phyloP scores from a whole-genome alignment of 352 stramenopile genomes.

The Phytopythium litorale region DNA sequence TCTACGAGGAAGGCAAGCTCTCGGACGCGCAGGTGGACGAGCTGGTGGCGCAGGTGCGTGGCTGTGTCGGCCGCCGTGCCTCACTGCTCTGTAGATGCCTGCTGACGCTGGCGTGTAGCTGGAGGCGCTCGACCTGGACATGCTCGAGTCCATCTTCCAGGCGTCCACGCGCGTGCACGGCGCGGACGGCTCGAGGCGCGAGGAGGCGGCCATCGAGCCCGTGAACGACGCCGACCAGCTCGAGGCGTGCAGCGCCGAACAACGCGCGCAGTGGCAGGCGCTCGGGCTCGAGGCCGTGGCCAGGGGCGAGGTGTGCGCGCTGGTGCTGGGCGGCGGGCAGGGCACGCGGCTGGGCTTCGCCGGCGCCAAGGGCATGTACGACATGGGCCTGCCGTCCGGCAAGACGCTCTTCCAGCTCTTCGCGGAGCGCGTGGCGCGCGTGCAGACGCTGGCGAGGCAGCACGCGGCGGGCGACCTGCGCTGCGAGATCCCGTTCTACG shows the following conservation, averaged over 20 bases:
- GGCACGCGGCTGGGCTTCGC: conserved; percentile 96
- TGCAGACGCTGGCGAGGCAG: conserved; percentile 44
- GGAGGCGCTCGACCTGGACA: conserved; percentile 60
- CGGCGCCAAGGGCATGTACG: conserved; percentile 94
- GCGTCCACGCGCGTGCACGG: conserved; percentile 33
- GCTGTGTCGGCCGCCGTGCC: neutral
- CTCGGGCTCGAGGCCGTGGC: conserved; percentile 79
- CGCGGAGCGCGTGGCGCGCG: conserved; percentile 83
- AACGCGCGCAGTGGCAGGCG: conserved; percentile 41
- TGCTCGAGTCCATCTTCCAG: conserved; percentile 59
- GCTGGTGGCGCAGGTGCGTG: conserved; percentile 42
- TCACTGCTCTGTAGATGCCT: neutral
- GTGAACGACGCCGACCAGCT: conserved; percentile 64
- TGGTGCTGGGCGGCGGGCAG: conserved; percentile 94
- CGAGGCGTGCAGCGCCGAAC: conserved; percentile 32
- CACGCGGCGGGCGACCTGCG: conserved; percentile 7
- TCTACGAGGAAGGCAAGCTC: conserved; percentile 59
- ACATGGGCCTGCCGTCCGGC: conserved; percentile 89
- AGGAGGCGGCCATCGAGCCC: conserved; percentile 41
- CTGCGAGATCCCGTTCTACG: conserved; percentile 81
- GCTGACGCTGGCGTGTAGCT: conserved; percentile 30
- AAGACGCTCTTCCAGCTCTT: conserved; percentile 95
- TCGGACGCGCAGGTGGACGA: conserved; percentile 29
- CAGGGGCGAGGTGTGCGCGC: conserved; percentile 88
- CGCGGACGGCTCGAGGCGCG: conserved; percentile 4